Evolutionary conservation across 345 rosid species (phyloP), one percentile per base, ranked within the genome.

Genomic region (Rhodomyrtus tomentosa): DNA sequence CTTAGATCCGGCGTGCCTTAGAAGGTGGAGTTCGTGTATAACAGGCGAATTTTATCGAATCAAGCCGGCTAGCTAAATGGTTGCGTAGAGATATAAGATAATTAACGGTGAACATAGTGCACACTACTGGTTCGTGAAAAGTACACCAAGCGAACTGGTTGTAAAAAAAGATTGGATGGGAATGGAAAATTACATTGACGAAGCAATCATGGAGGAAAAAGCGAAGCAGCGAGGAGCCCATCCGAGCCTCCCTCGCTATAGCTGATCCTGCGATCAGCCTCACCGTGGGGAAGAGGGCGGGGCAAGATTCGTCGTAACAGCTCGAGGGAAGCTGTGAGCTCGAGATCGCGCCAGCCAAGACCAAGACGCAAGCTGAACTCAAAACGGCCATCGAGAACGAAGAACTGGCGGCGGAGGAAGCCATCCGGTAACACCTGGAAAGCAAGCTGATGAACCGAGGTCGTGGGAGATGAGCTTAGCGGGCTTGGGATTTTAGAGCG

Each of bases 151-250:
- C 21, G 76, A 68, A 68, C 76, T 68, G 76, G 76, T 36, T 68
- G 50, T 49, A 3, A 49, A 27, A 50, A 50, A 27, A 50, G 55
- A n/a, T n/a, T 50, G 42, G 40, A 81, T 24, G 55, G 24, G 27
- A 11, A 24, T 62, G n/a, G 15, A 24, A 5, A 80, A 49, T 89
- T 91, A 95, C 99, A 73, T 95, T 96, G 85, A 96, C 98, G 55
- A 96, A 96, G 85, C 99, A 96, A 74, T 95, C 98, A 16, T 94
- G 98, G 92, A 95, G 95, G 92, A 91, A 92, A 83, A 96, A 86
- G 81, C 99, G 96, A 84, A 96, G 92, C 48, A 96, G 84, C 22
- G 98, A 95, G 25, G 98, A 98, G 12, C 96, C 98, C 88, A 92
- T 90, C 18, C 95, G 86, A 50, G 92, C 74, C 90, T 95, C 92